Evolutionary conservation across 2,329 filamentous ascomycete genomes (phyloP), one percentile per base, ranked within the genome.

Genomic region (Fusarium multiceps): DNA sequence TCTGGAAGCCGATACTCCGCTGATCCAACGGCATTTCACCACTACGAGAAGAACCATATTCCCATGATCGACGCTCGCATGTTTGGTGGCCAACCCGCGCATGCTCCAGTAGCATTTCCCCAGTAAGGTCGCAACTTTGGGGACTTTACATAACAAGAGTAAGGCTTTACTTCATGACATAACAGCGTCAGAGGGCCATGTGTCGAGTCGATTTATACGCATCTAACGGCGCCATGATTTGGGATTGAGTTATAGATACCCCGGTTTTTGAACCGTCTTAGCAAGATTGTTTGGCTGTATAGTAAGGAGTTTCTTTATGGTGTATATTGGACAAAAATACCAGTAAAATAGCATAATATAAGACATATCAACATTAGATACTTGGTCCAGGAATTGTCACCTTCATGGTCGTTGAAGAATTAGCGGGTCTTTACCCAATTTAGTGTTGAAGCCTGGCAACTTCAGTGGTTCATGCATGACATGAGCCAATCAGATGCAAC

Each of bases 31-130:
- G 78, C 79, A 4, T 82, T 82, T 63, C 80, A 83, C 37, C 79
- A 80, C 6, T 78, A 82, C 49, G 83, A 86, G 74, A 86, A 86
- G 78, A 82, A 85, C 74, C 82, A 79, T 74, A 84, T 85, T 42
- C 83, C 83, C 2, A 74, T 85, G 62, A 82, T 84, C 72, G 82
- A 85, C 63, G 78, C 80, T 42, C 77, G 82, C 41, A 80, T 78
- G 69, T 85, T 83, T 69, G 75, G 73, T 18, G 74, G 71, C 3
- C 68, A 75, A n/a, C 73, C 75, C 41, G 57, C 72, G 5, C 67
- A 71, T n/a, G 55, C 55, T 45, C 72, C 74, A 20, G 54, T 73
- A 46, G 50, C 68, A 32, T 75, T 74, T 30, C 64, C 74, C 25
- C 72, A 74, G 30, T 74, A 48, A 72, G 49, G 18, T 16, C 14